These are phyloP conservation scores for Coemansia sp. DNA, from an alignment of 192 early-diverging fungal species.

Conservation along the genomic window DNA sequence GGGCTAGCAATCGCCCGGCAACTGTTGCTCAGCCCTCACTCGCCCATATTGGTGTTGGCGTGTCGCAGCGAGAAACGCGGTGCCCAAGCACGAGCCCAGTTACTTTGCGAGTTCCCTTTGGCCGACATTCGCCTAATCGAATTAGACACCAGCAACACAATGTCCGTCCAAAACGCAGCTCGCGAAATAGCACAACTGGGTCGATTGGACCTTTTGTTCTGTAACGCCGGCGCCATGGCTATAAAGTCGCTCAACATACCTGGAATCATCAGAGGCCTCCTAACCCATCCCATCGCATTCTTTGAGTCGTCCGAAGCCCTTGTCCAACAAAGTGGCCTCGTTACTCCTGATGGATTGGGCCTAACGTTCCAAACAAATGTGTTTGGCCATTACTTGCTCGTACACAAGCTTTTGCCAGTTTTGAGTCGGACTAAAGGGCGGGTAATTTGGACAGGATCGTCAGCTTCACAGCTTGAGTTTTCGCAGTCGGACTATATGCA, in stretches of 20 bases:
- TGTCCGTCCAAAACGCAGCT: conserved; percentile 34
- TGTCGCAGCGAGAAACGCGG: conserved; percentile 41
- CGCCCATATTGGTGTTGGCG: conserved; percentile 35
- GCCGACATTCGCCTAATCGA: conserved; percentile 20
- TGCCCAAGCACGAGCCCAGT: conserved; percentile 13
- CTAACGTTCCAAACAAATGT: conserved; percentile 54
- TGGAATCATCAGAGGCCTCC: conserved; percentile 23
- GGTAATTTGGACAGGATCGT: conserved; percentile 53
- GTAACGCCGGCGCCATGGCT: conserved; percentile 55
- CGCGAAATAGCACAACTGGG: neutral
- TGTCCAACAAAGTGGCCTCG: conserved; percentile 25
- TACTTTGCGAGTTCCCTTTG: conserved; percentile 9
- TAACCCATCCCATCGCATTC: conserved; percentile 40
- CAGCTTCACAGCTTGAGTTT: conserved; percentile 30
- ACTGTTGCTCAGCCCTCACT: neutral
- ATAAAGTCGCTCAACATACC: conserved; percentile 20
- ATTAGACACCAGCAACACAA: conserved; percentile 49
- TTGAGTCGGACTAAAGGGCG: neutral
- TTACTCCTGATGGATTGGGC: conserved; percentile 42
- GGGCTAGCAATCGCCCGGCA: conserved; percentile 31
- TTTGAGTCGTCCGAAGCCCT: conserved; percentile 50
- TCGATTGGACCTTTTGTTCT: conserved; percentile 39
- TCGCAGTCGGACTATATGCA: conserved; percentile 43
- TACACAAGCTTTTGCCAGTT: conserved; percentile 16
- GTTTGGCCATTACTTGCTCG: conserved; percentile 54